Conservation (phyloP, 75 land plant species). For the Ceratopteris richardii region DNA sequence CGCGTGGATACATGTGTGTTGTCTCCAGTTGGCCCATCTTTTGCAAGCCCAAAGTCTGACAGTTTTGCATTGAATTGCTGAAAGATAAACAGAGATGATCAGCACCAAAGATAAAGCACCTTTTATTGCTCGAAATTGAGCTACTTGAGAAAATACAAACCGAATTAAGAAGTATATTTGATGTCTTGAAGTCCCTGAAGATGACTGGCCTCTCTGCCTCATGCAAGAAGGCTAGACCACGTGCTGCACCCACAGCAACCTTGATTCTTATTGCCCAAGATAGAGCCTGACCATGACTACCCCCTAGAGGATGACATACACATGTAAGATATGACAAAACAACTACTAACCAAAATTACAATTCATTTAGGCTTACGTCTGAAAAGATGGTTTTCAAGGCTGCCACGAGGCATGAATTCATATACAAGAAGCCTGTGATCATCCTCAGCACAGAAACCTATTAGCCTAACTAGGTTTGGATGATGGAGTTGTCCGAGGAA, state of each 20-base stretch:
- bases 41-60: slow-evolving; percentile 50
- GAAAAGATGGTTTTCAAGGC: slow-evolving; percentile 51
- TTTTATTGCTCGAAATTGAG: background rate
- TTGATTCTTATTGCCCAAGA: slow-evolving; percentile 28
- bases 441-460: slow-evolving; percentile 43
- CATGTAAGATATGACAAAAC: background rate
- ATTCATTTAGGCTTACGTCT: slow-evolving; percentile 10
- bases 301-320: background rate
- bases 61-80: slow-evolving; percentile 23
- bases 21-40: slow-evolving; percentile 15
- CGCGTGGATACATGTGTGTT: slow-evolving; percentile 18
- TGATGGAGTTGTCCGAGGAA: slow-evolving; percentile 42
- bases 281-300: slow-evolving; percentile 19
- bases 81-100: no score
- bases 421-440: slow-evolving; percentile 37
- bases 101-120: no score
- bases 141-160: slow-evolving; percentile 1
- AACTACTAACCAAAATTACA: background rate
- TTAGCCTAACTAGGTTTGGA: slow-evolving; percentile 38
- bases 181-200: slow-evolving; percentile 51
- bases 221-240: slow-evolving; percentile 53
- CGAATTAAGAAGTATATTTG: slow-evolving; percentile 36
- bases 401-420: slow-evolving; percentile 51
- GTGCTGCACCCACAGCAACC: slow-evolving; percentile 36
- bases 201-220: slow-evolving; percentile 46